Evolutionary conservation across 1,139 yeast genomes (phyloP).

Genomic region (Pichia sp.): DNA sequence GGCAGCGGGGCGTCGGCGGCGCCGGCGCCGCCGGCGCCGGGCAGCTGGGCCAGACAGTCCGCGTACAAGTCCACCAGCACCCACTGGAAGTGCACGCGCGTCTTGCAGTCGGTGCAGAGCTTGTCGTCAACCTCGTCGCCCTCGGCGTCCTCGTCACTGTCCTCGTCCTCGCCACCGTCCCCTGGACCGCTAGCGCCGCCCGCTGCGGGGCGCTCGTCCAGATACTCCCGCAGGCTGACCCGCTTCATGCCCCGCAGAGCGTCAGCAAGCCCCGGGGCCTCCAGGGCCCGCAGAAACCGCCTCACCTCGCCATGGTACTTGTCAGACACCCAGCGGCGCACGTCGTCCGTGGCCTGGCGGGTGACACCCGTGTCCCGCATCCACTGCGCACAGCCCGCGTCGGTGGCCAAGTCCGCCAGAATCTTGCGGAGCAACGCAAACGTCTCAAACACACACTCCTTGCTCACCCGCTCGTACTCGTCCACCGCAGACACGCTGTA

Average conservation of each 20-base stretch:
- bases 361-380: constrained; percentile 13
- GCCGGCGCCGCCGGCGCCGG: no score
- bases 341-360: not conserved
- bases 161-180: not conserved
- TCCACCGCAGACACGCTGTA: constrained; percentile 55
- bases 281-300: not conserved
- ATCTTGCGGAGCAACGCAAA: constrained; percentile 27
- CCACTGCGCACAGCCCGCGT: constrained; percentile 13
- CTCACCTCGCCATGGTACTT: constrained; percentile 15
- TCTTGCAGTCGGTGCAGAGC: constrained; percentile 32
- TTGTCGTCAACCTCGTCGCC: constrained; percentile 27
- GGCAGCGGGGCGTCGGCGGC: not conserved
- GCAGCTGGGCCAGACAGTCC: constrained; percentile 11
- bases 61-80: constrained; percentile 28
- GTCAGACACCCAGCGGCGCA: constrained; percentile 11
- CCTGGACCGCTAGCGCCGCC: not conserved
- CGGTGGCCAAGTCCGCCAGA: constrained; percentile 20
- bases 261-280: not conserved
- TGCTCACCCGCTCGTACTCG: constrained; percentile 52
- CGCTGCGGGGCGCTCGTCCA: not conserved
- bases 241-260: not conserved
- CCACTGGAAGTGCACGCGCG: constrained; percentile 34
- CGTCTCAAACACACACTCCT: constrained; percentile 54
- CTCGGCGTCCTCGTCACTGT: constrained; percentile 2
- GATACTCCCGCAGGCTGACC: constrained; percentile 4